These are phyloP conservation scores for Oryza coarctata DNA, from an alignment of 176 grass and related monocot genomes.

Conservation along the genomic window DNA sequence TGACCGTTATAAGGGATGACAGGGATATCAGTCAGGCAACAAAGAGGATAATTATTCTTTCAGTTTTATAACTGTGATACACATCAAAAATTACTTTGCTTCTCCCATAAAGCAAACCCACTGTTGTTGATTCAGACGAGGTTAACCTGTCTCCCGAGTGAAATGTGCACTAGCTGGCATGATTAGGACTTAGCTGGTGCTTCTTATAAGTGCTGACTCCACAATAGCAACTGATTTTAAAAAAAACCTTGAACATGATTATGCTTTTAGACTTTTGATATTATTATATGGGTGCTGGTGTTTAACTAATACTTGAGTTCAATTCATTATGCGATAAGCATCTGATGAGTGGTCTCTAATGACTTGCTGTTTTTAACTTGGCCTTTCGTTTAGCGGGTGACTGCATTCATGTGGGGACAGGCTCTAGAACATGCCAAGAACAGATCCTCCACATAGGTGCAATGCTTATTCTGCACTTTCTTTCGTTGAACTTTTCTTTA, in stretches of 20 bases:
- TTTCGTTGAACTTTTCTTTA: neutral
- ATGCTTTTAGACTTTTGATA: slow-evolving; percentile 13
- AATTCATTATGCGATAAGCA: slow-evolving; percentile 29
- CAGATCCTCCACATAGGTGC: neutral
- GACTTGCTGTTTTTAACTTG: slow-evolving; percentile 40
- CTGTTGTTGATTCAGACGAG: slow-evolving; percentile 9
- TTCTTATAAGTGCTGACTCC: slow-evolving; percentile 42
- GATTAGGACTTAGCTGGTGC: slow-evolving; percentile 30
- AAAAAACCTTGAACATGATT: slow-evolving; percentile 34
- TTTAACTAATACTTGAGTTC: slow-evolving; percentile 31
- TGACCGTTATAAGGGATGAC: slow-evolving; percentile 7
- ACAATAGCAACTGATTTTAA: slow-evolving; percentile 37
- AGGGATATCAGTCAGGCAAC: slow-evolving; percentile 5
- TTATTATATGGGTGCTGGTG: slow-evolving; percentile 22
- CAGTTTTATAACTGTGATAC: neutral
- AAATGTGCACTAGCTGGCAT: slow-evolving; percentile 37
- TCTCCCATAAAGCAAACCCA: neutral
- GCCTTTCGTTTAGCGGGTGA: slow-evolving; percentile 36
- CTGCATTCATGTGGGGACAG: neutral
- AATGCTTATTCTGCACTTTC: slow-evolving; percentile 19
- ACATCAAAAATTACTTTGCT: neutral
- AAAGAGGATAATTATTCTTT: neutral
- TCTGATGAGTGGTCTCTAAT: slow-evolving; percentile 36
- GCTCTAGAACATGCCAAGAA: slow-evolving; percentile 39
- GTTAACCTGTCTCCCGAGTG: neutral